A percentile compares a stretch with the other conserved stretches of the same genome.
These are phyloP conservation scores for Solanum chiquidenum DNA, from an alignment of 257 asterid genomes.

Conservation along the genomic window DNA sequence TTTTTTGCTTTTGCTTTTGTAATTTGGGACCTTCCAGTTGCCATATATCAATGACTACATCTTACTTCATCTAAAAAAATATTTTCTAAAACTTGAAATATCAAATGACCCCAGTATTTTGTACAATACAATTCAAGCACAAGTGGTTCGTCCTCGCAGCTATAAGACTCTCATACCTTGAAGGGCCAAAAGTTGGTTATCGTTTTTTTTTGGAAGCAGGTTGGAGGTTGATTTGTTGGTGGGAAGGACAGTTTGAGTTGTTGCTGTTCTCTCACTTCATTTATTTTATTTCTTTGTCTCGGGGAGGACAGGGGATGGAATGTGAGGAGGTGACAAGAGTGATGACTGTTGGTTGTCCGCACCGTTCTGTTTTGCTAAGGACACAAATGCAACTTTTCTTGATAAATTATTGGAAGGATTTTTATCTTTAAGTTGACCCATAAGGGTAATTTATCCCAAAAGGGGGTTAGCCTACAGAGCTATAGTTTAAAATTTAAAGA, in stretches of 20 bases:
- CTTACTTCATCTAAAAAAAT: background rate
- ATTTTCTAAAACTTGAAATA: no score
- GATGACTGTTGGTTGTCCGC: background rate
- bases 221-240: background rate
- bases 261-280: background rate
- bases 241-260: background rate
- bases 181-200: background rate
- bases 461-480: background rate
- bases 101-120: background rate
- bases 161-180: background rate
- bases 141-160: background rate
- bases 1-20: background rate
- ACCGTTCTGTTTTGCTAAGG: background rate
- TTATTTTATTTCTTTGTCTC: background rate
- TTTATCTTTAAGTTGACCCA: background rate
- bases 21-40: background rate
- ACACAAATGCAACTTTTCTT: background rate
- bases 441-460: background rate
- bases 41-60: background rate
- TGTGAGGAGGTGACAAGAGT: background rate
- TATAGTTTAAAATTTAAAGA: background rate
- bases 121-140: background rate
- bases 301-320: background rate
- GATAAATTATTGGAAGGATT: background rate
- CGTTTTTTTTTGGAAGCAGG: background rate